These are phyloP conservation scores for Fusarium equiseti DNA, from an alignment of 2,329 filamentous ascomycete species.

Conservation along the genomic window DNA sequence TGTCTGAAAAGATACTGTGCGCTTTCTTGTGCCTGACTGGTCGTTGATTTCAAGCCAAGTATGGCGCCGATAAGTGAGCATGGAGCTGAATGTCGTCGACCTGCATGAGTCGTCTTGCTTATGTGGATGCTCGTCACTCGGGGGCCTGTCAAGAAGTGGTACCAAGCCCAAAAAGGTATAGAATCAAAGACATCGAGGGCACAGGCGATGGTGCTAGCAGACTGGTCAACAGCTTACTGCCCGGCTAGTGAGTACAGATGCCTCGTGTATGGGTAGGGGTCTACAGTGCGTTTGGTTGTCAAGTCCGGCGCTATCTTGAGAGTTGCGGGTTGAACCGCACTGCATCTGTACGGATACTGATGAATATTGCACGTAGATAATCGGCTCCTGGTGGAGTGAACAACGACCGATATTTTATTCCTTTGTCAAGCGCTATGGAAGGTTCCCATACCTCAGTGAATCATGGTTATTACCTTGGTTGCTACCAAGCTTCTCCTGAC, in stretches of 20 bases:
- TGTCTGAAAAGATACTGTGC: conserved; percentile 36
- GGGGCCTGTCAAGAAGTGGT: conserved; percentile 34
- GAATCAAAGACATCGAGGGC: conserved; percentile 18
- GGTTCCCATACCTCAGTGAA: neutral
- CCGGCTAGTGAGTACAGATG: conserved; percentile 11
- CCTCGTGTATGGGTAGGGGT: conserved; percentile 40
- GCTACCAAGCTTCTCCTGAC: neutral
- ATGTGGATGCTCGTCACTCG: conserved; percentile 38
- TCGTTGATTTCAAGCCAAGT: conserved; percentile 31
- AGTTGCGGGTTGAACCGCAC: conserved; percentile 53
- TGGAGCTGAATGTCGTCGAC: conserved; percentile 40
- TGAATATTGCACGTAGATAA: conserved; percentile 44
- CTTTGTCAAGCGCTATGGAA: neutral
- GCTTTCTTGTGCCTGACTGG: conserved; percentile 39
- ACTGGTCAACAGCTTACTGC: conserved; percentile 17
- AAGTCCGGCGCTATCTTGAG: conserved; percentile 48
- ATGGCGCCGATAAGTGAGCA: conserved; percentile 33
- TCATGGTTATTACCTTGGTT: neutral
- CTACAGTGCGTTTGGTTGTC: conserved; percentile 41
- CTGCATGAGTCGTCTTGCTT: conserved; percentile 43
- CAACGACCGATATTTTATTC: conserved; percentile 18
- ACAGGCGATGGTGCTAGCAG: conserved; percentile 28
- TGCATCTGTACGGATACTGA: conserved; percentile 45
- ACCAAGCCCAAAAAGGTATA: conserved; percentile 24
- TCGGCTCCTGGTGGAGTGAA: conserved; percentile 34